Evolutionary conservation across 2,329 filamentous ascomycete genomes (phyloP).

Genomic region (Seiridium cupressi): DNA sequence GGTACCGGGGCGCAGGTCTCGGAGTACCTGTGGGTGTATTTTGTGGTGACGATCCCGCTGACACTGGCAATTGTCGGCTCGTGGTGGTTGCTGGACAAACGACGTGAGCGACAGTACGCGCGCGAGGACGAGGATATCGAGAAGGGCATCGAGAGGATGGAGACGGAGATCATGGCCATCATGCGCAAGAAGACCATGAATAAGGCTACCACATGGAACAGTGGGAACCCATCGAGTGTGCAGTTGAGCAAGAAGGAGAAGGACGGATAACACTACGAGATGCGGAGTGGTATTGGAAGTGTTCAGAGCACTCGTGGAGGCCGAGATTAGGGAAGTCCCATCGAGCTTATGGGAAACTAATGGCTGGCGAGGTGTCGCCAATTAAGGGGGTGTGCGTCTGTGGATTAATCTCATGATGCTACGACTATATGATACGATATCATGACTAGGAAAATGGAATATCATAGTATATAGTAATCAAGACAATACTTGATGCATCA

Average conservation of each 20-base stretch:
- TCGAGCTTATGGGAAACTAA: neutral
- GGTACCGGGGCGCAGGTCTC: constrained; percentile 43
- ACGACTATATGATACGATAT: neutral
- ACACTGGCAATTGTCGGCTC: constrained; percentile 51
- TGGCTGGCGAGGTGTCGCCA: no score
- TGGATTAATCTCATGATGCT: neutral
- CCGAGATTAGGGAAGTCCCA: neutral
- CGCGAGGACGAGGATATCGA: constrained; percentile 51
- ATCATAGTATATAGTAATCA: neutral
- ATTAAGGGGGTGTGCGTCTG: neutral
- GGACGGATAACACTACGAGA: neutral
- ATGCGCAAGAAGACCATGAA: constrained; percentile 57
- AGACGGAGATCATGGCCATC: constrained; percentile 54
- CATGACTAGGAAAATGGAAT: neutral
- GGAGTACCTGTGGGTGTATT: constrained; percentile 60
- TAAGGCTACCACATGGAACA: constrained; percentile 54
- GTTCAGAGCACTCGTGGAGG: neutral
- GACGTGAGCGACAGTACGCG: constrained; percentile 46
- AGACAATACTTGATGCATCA: no score
- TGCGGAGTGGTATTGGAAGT: neutral
- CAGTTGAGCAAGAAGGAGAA: constrained; percentile 13
- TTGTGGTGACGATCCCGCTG: constrained; percentile 57
- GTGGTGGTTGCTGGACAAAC: constrained; percentile 55
- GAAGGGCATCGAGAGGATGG: constrained; percentile 54
- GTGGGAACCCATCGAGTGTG: constrained; percentile 16